Evolutionary conservation across 2,329 filamentous ascomycete genomes (phyloP).

Genomic region (Drechslera avenae): DNA sequence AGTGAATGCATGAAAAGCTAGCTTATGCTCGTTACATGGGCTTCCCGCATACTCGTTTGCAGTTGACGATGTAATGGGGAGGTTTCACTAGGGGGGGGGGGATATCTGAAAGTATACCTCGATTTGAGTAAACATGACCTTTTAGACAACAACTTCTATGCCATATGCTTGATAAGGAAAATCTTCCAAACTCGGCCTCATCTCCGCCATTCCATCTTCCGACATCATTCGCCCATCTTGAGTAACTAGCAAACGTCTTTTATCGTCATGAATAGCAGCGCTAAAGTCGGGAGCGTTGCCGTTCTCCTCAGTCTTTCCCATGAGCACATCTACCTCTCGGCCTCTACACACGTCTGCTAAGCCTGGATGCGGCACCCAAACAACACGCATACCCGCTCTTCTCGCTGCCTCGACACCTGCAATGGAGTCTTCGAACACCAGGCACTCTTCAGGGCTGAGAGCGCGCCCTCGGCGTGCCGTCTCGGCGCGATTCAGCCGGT

Average conservation of each 20-base stretch:
- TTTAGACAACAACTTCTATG: background rate
- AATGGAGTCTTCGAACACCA: constrained; percentile 13
- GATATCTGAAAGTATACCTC: too few relatives aligned
- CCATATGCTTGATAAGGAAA: constrained; percentile 7
- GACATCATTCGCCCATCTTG: constrained; percentile 1
- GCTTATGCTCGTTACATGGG: too few relatives aligned
- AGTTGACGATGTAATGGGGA: too few relatives aligned
- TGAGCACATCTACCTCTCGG: constrained; percentile 9
- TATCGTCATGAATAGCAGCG: background rate
- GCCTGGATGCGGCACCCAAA: constrained; percentile 11
- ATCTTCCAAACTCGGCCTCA: background rate
- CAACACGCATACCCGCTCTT: constrained; percentile 1
- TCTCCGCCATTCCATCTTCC: constrained; percentile 5
- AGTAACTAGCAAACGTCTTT: background rate
- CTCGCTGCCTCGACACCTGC: constrained; percentile 8
- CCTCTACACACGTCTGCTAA: constrained; percentile 7
- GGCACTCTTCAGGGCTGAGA: constrained; percentile 1
- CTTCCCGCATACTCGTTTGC: too few relatives aligned
- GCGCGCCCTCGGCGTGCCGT: background rate
- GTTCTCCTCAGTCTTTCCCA: constrained; percentile 9
- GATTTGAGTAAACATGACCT: too few relatives aligned
- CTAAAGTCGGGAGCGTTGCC: constrained; percentile 1
- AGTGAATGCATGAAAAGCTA: too few relatives aligned
- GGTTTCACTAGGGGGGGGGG: too few relatives aligned
- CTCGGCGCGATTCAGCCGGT: background rate